Conservation (phyloP, 2,329 filamentous ascomycete species). For the Stromatinia cepivora region DNA sequence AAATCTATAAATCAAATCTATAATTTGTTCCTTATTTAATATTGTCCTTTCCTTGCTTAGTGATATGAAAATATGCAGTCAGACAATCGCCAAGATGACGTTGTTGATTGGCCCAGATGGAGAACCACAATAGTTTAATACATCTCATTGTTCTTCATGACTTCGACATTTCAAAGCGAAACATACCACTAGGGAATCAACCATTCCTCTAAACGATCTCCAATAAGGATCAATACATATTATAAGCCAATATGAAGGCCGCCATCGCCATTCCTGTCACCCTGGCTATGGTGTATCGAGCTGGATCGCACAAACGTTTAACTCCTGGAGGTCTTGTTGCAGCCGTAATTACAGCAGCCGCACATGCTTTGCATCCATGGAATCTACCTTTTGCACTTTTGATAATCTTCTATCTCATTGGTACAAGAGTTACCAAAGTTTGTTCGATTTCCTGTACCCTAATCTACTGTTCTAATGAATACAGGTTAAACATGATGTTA, state of each 20-base stretch:
- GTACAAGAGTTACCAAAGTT: slow-evolving; percentile 81
- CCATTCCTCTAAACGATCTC: background rate
- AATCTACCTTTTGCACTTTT: slow-evolving; percentile 85
- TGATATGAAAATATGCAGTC: background rate
- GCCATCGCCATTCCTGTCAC: slow-evolving; percentile 59
- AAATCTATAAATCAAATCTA: background rate
- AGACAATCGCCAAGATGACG: background rate
- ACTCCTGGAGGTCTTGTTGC: slow-evolving; percentile 73
- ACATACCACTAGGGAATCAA: no score
- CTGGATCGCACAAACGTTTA: slow-evolving; percentile 72
- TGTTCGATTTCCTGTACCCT: slow-evolving; percentile 8
- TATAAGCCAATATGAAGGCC: slow-evolving; percentile 51
- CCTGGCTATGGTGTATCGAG: slow-evolving; percentile 62
- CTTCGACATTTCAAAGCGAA: background rate
- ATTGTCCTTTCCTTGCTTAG: background rate
- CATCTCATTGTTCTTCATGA: slow-evolving; percentile 9
- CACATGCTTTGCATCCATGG: slow-evolving; percentile 92
- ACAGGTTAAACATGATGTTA: slow-evolving; percentile 83
- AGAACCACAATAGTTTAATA: background rate
- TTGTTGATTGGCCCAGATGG: background rate
- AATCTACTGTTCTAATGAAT: slow-evolving; percentile 27
- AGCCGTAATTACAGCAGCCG: slow-evolving; percentile 70
- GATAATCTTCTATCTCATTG: slow-evolving; percentile 81
- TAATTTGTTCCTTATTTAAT: background rate
- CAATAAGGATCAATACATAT: background rate